These are phyloP conservation scores for Dalbergia cultrata DNA, from an alignment of 306 rosid genomes.

Conservation along the genomic window DNA sequence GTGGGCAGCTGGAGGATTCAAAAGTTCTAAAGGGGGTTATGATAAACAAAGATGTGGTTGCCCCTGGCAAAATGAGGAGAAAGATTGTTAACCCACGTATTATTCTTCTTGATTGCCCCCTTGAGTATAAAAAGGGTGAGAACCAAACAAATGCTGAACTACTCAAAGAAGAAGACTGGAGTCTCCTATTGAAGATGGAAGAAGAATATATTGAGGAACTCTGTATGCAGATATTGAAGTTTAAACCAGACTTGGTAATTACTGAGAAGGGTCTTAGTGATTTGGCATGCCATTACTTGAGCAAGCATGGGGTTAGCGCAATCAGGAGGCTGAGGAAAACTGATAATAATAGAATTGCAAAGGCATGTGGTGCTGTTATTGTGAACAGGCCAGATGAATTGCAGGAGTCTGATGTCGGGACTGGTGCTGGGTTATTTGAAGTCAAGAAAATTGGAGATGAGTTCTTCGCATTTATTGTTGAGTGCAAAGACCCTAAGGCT, in stretches of 20 bases:
- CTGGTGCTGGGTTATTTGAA: slow-evolving; percentile 95
- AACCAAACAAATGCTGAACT: slow-evolving; percentile 96
- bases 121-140: slow-evolving; percentile 95
- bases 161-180: slow-evolving; percentile 96
- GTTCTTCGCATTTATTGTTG: slow-evolving; percentile 79
- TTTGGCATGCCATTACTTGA: slow-evolving; percentile 91
- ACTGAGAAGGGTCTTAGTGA: slow-evolving; percentile 98
- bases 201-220: slow-evolving; percentile 90
- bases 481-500: slow-evolving; percentile 94
- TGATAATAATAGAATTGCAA: slow-evolving; percentile 91
- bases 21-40: slow-evolving; percentile 89
- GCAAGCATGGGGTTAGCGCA: slow-evolving; percentile 89
- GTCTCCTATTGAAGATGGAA: slow-evolving; percentile 80
- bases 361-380: slow-evolving; percentile 95
- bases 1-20: slow-evolving; percentile 92
- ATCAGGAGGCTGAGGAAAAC: slow-evolving; percentile 93
- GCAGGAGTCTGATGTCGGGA: slow-evolving; percentile 94
- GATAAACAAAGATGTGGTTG: slow-evolving; percentile 92
- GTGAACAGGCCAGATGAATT: slow-evolving; percentile 94
- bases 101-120: slow-evolving; percentile 89
- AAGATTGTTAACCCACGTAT: slow-evolving; percentile 91
- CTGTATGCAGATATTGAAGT: slow-evolving; percentile 85
- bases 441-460: slow-evolving; percentile 96
- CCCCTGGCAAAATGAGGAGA: slow-evolving; percentile 97
- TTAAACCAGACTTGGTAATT: slow-evolving; percentile 88